Conservation (phyloP, 2,329 filamentous ascomycete species). For the Phialophora expanda region DNA sequence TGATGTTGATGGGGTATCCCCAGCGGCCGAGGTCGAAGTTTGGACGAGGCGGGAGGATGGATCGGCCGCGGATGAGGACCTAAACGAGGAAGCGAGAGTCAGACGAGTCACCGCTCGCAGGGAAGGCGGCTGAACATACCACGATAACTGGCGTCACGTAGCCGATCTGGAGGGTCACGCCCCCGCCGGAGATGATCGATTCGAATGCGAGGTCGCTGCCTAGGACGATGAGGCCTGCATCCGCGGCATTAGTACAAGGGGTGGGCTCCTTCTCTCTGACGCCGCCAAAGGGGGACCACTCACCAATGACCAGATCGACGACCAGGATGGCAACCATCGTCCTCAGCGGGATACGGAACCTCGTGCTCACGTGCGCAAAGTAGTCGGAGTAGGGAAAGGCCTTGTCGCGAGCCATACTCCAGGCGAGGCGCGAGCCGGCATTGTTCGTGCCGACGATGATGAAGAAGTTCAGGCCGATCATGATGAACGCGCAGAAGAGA, state of each 20-base stretch:
- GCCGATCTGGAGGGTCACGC: slow-evolving; percentile 32
- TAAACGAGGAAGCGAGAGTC: neutral
- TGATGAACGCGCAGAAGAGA: slow-evolving; percentile 33
- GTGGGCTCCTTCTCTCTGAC: neutral
- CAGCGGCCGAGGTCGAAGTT: slow-evolving; percentile 35
- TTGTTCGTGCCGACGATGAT: slow-evolving; percentile 35
- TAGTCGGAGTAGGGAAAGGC: slow-evolving; percentile 63
- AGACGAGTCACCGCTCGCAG: neutral
- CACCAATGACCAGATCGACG: slow-evolving; percentile 33
- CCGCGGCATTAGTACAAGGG: neutral
- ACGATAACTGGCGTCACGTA: slow-evolving; percentile 34
- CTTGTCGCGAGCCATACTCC: slow-evolving; percentile 59
- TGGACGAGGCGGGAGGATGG: slow-evolving; percentile 30
- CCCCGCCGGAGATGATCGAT: slow-evolving; percentile 34
- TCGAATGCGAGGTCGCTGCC: slow-evolving; percentile 34
- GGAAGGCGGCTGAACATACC: slow-evolving; percentile 10
- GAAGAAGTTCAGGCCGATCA: slow-evolving; percentile 36
- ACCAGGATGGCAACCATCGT: slow-evolving; percentile 33
- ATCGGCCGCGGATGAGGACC: slow-evolving; percentile 33
- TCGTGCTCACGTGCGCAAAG: slow-evolving; percentile 60
- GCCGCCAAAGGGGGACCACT: slow-evolving; percentile 2
- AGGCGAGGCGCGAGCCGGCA: slow-evolving; percentile 30
- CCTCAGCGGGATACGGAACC: slow-evolving; percentile 61
- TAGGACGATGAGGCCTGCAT: slow-evolving; percentile 32
- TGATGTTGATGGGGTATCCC: slow-evolving; percentile 33